A percentile compares a stretch with the other conserved stretches of the same genome.
Conservation (phyloP, 164 flowering plant genomes). For the Cinnamomum micranthum region DNA sequence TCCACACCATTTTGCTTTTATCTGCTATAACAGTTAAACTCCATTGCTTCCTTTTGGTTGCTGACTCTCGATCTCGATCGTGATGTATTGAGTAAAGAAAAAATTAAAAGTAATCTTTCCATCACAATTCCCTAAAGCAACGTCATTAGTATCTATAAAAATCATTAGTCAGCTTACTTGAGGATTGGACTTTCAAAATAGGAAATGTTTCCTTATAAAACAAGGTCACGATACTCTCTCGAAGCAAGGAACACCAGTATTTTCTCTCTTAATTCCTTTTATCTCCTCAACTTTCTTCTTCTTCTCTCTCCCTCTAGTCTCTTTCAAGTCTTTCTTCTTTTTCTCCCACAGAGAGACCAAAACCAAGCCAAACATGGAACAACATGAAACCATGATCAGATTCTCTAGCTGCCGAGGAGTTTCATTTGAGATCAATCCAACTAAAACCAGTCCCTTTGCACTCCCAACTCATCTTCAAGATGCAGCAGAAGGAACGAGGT, state of each 20-base stretch:
- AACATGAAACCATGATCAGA: neutral
- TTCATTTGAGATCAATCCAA: conserved; percentile 22
- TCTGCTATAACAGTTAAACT: too few relatives aligned
- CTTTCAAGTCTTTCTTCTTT: neutral
- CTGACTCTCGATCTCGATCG: too few relatives aligned
- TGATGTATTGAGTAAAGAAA: too few relatives aligned
- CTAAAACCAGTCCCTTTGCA: conserved; percentile 16
- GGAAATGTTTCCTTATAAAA: neutral
- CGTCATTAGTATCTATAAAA: neutral
- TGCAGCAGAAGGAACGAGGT: conserved; percentile 3
- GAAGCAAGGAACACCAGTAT: too few relatives aligned
- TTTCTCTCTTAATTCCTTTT: too few relatives aligned
- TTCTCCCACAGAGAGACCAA: neutral
- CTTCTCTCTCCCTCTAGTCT: neutral
- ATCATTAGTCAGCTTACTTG: neutral
- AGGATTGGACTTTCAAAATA: neutral
- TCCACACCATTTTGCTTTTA: too few relatives aligned
- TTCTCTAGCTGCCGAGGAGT: conserved; percentile 28
- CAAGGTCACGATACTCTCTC: too few relatives aligned
- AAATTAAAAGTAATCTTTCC: too few relatives aligned
- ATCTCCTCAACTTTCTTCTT: too few relatives aligned
- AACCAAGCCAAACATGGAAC: neutral
- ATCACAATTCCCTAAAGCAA: too few relatives aligned
- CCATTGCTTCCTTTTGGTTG: too few relatives aligned
- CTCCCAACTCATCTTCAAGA: neutral